Conservation (phyloP, 2,329 filamentous ascomycete species). For the Aureobasidium sp. region DNA sequence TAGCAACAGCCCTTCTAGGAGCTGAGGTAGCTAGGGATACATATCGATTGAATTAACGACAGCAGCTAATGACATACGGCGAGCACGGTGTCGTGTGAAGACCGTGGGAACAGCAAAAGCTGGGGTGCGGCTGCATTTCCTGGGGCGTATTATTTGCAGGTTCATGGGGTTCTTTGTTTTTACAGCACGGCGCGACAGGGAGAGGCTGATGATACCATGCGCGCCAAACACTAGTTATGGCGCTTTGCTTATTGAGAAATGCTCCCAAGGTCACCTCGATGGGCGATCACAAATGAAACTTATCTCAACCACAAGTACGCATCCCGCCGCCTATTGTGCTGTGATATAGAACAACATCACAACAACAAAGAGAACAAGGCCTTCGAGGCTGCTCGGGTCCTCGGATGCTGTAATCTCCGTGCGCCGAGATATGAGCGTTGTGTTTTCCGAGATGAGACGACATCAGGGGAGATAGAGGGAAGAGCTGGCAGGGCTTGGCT, state of each 20-base stretch:
- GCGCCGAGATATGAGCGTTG: slow-evolving; percentile 12
- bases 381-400: not conserved
- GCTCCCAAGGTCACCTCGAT: not conserved
- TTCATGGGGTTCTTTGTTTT: slow-evolving; percentile 6
- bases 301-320: not conserved
- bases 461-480: not conserved
- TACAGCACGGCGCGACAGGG: not conserved
- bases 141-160: not conserved
- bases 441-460: not conserved
- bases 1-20: slow-evolving; percentile 8
- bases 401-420: slow-evolving; percentile 1
- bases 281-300: not conserved
- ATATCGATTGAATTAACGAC: not conserved
- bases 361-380: not conserved
- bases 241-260: not conserved
- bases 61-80: slow-evolving; percentile 1
- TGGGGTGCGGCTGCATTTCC: not conserved
- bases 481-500: not conserved
- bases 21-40: not conserved
- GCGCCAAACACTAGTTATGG: not conserved
- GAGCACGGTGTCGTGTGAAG: not conserved
- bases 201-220: not conserved
- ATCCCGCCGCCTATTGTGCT: no score
- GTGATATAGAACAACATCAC: no score
- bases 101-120: not conserved